Percentiles rank a stretch among this genome's conserved stretches.
Conservation (phyloP, 2,329 filamentous ascomycete genomes). For the Penicillium sp. region DNA sequence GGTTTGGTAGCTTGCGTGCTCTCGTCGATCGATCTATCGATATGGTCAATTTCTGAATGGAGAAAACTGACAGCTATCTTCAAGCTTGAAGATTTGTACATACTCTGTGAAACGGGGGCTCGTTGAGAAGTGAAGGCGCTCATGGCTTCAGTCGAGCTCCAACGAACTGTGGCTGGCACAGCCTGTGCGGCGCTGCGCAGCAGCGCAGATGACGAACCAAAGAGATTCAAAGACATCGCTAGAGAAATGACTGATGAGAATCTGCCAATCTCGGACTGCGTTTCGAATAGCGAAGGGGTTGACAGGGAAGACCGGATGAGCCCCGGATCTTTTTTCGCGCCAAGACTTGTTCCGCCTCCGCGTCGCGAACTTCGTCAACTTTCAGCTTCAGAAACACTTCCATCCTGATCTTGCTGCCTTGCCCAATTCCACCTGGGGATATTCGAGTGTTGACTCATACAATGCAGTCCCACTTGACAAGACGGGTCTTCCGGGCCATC, state of each 20-base stretch:
- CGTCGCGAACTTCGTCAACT: conserved; percentile 15
- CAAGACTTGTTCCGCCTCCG: conserved; percentile 28
- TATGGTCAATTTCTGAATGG: neutral
- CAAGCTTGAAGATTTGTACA: conserved; percentile 1
- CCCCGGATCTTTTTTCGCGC: conserved; percentile 29
- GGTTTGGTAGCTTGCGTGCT: conserved; percentile 28
- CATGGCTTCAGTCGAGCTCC: conserved; percentile 31
- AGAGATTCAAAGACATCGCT: conserved; percentile 28
- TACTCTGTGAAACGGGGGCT: conserved; percentile 19
- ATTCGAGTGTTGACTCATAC: neutral
- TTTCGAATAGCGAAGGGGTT: conserved; percentile 2
- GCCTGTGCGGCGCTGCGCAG: conserved; percentile 23
- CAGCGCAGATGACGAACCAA: conserved; percentile 20
- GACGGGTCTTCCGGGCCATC: conserved; percentile 42
- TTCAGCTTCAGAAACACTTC: neutral
- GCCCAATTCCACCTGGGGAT: neutral
- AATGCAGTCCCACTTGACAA: conserved; percentile 44
- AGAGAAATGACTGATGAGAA: neutral
- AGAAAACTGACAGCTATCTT: neutral
- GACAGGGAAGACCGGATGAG: too few relatives aligned
- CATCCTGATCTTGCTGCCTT: neutral
- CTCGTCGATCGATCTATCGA: conserved; percentile 3
- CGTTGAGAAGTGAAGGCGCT: conserved; percentile 25
- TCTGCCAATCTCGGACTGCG: neutral
- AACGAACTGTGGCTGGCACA: conserved; percentile 27